Percentiles rank a stretch among this genome's conserved stretches.
Conservation (phyloP, 2,329 filamentous ascomycete genomes). For the Zymoseptoria pseudotritici region DNA sequence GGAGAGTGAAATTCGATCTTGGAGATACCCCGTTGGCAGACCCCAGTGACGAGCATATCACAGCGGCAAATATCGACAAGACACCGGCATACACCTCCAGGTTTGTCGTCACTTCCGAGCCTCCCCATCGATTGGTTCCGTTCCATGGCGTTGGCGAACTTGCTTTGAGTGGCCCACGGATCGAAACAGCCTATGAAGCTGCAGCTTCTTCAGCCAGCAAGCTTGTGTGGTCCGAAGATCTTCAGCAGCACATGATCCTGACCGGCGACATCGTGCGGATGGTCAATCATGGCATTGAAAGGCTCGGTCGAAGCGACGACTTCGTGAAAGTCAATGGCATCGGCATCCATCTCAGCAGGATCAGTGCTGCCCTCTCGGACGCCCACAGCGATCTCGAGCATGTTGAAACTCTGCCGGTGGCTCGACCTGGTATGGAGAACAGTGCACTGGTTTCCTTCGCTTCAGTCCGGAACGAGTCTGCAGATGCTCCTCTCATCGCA, state of each 20-base stretch:
- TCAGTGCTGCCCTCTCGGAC: conserved; percentile 31
- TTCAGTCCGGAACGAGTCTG: background rate
- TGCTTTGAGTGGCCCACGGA: conserved; percentile 26
- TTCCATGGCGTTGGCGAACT: conserved; percentile 33
- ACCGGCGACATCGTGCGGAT: conserved; percentile 17
- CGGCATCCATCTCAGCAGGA: conserved; percentile 15
- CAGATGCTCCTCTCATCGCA: conserved; percentile 2
- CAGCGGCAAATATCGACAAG: background rate
- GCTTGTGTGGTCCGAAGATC: conserved; percentile 44
- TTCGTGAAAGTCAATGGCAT: conserved; percentile 14
- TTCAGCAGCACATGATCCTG: conserved; percentile 23
- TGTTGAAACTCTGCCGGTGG: conserved; percentile 8
- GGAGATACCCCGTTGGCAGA: background rate
- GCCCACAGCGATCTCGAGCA: conserved; percentile 7
- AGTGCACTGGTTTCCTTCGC: conserved; percentile 10
- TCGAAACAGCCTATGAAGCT: conserved; percentile 19
- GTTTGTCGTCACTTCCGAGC: background rate
- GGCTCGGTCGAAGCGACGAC: conserved; percentile 15
- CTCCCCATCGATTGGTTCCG: background rate
- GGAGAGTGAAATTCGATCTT: background rate
- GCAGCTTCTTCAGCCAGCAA: conserved; percentile 17
- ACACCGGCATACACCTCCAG: background rate
- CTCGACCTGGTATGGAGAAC: conserved; percentile 2
- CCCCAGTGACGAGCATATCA: background rate
- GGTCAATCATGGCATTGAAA: conserved; percentile 10